These are phyloP conservation scores for Dactylellina parvicollis DNA, from an alignment of 2,329 filamentous ascomycete species.

Conservation along the genomic window DNA sequence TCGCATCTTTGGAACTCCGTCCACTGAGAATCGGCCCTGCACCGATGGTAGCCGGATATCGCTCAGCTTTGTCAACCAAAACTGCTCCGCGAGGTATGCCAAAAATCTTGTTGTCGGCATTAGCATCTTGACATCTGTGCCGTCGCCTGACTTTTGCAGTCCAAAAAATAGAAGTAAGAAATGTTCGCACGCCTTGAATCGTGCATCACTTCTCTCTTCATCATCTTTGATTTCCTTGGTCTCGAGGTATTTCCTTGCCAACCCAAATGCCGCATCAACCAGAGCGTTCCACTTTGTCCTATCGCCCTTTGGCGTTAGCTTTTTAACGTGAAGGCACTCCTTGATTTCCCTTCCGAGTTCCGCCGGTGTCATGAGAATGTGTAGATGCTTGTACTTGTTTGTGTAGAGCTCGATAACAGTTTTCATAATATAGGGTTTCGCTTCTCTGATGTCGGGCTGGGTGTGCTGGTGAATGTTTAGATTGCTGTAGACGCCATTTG, in stretches of 20 bases:
- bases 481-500: slow-evolving; percentile 24
- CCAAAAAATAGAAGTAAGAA: slow-evolving; percentile 40
- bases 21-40: slow-evolving; percentile 4
- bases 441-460: slow-evolving; percentile 39
- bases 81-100: slow-evolving; percentile 13
- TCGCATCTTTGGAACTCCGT: slow-evolving; percentile 19
- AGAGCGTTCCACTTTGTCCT: slow-evolving; percentile 10
- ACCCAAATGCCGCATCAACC: slow-evolving; percentile 14
- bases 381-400: slow-evolving; percentile 28
- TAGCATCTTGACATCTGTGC: background rate
- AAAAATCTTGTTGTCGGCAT: slow-evolving; percentile 35
- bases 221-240: slow-evolving; percentile 16
- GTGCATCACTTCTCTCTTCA: background rate
- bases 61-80: slow-evolving; percentile 17
- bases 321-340: slow-evolving; percentile 12
- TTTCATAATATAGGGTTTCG: slow-evolving; percentile 31
- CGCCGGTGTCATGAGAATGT: slow-evolving; percentile 12
- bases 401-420: slow-evolving; percentile 17
- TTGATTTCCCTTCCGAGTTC: slow-evolving; percentile 27
- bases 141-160: background rate
- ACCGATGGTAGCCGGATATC: background rate
- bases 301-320: background rate
- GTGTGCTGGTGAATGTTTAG: slow-evolving; percentile 23
- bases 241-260: slow-evolving; percentile 17
- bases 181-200: slow-evolving; percentile 19